Evolutionary conservation across 805 yeast genomes (phyloP).

Genomic region (Saturnispora saitoi): DNA sequence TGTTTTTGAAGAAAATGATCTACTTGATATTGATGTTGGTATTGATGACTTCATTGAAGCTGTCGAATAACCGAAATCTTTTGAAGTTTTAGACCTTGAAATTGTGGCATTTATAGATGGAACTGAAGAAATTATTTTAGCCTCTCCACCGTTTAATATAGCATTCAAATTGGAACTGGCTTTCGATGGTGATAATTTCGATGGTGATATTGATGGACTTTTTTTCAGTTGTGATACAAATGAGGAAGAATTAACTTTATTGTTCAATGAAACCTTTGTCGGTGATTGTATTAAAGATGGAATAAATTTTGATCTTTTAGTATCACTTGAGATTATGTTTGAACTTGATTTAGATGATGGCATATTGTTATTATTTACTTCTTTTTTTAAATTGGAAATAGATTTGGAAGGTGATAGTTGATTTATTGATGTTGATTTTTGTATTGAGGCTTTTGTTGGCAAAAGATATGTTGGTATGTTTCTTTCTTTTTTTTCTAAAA

Average conservation of each 20-base stretch:
- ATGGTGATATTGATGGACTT: conserved; percentile 9
- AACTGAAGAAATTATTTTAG: conserved; percentile 3
- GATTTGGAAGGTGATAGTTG: conserved; percentile 10
- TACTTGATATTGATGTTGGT: conserved; percentile 2
- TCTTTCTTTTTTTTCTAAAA: conserved; percentile 5
- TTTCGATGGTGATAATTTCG: conserved; percentile 16
- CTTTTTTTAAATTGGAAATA: background rate
- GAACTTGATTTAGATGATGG: background rate
- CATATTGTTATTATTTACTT: background rate
- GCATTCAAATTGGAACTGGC: conserved; percentile 17
- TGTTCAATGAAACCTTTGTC: background rate
- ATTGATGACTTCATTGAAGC: background rate
- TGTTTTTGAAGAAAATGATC: conserved; percentile 1
- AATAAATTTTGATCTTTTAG: background rate
- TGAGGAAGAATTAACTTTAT: background rate
- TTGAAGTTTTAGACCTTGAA: conserved; percentile 6
- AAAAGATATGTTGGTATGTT: conserved; percentile 17
- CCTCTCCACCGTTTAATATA: conserved; percentile 1
- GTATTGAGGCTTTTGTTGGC: conserved; percentile 19
- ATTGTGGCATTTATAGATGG: background rate
- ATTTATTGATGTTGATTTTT: conserved; percentile 9
- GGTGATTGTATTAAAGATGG: conserved; percentile 1
- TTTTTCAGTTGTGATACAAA: background rate
- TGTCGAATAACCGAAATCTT: background rate
- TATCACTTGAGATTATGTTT: background rate